Evolutionary conservation across 192 early-diverging fungal species (phyloP), one percentile per base, ranked within the genome.

Genomic region (Endogone sp.): DNA sequence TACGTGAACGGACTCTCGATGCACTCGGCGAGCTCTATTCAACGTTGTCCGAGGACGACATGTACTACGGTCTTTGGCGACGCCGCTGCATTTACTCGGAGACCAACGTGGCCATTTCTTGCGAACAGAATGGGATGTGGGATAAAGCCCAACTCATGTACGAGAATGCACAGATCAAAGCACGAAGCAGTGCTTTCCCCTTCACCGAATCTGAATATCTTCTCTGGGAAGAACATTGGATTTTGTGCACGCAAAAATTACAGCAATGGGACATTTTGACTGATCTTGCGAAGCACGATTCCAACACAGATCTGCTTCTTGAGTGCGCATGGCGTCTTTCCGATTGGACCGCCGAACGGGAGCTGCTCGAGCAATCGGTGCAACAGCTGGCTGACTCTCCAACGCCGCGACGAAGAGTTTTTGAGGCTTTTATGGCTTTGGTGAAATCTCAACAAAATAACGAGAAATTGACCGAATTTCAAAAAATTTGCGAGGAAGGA

Each of bases 151-250:
- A 99, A 74, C 82, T 80, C 25, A 84, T 92, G 71, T 98, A 96
- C 63, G 98, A 99, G 77, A 88, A 79, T 29, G 98, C 97, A 6
- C 96, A 98, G 66, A 86, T 85, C 62, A 98, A 98, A 71, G 95
- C 94, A 4, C 81, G 95, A 26, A 91, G 87, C 2, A 92, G 94
- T 0, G 86, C 88, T 2, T 73, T 95, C 30, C 92, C 93, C 16
- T 98, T 95, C 69, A 89, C 90, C 27, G 98, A 99, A 77, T 88
- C 93, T 2, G 98, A 99, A 66, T 99, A 98, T 76, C 84, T 85
- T 27, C 77, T 99, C 23, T 99, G 98, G 98, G 98, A 99, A 82
- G 88, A 95, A 64, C 93, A 95, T 64, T 99, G 98, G 98, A 86
- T 98, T 25, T 78, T 79, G 29, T 94, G 93, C 56, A 91, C 96